Conservation (phyloP, 2,329 filamentous ascomycete genomes). For the Drechslera avenae region DNA sequence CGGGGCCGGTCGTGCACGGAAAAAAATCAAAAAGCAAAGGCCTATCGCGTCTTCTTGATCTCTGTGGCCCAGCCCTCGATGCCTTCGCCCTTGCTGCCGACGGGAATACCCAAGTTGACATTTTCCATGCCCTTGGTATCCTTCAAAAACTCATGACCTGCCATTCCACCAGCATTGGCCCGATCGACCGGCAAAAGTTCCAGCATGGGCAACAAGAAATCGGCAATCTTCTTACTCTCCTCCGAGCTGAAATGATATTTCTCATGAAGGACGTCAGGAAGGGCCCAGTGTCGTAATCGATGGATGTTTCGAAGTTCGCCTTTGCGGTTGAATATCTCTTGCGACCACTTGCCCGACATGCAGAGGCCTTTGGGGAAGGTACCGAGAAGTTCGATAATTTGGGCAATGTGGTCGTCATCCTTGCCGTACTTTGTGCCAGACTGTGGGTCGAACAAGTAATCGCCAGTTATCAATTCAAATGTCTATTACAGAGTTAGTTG, state of each 20-base stretch:
- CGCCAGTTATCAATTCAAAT: constrained; percentile 96
- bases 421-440: constrained; percentile 99
- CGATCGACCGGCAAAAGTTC: constrained; percentile 85
- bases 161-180: constrained; percentile 96
- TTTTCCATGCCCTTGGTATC: constrained; percentile 88
- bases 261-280: constrained; percentile 89
- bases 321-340: constrained; percentile 98
- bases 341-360: constrained; percentile 92
- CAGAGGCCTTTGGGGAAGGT: constrained; percentile 92
- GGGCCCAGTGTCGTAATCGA: constrained; percentile 90
- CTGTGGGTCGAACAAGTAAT: constrained; percentile 98
- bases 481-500: constrained; percentile 62
- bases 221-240: constrained; percentile 76
- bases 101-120: constrained; percentile 73
- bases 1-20: too few relatives aligned
- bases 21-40: background rate
- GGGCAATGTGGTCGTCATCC: constrained; percentile 98
- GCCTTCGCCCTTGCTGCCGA: constrained; percentile 84
- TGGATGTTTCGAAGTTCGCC: constrained; percentile 98
- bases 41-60: constrained; percentile 65
- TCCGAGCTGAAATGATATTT: constrained; percentile 95
- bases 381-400: constrained; percentile 96
- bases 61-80: constrained; percentile 94
- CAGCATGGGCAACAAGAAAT: constrained; percentile 89
- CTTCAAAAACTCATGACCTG: constrained; percentile 79